Evolutionary conservation across 352 stramenopile genomes (phyloP).

Genomic region (Globisporangium megalacanthum): DNA sequence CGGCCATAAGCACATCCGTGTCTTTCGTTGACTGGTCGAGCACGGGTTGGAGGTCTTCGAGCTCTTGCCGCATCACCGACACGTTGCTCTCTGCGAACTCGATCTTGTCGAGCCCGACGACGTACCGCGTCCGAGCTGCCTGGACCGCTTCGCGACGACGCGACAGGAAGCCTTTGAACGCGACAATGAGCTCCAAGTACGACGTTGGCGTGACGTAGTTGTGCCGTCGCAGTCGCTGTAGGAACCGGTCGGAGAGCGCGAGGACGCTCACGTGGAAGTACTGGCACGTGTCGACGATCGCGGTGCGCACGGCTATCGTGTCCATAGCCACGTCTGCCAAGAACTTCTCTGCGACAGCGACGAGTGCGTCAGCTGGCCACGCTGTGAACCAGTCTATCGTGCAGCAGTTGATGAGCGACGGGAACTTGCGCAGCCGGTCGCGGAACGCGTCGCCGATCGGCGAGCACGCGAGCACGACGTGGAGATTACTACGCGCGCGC

Average conservation of each 20-base stretch:
- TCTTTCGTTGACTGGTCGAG: slow-evolving; percentile 89
- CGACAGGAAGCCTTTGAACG: slow-evolving; percentile 89
- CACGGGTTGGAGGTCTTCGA: slow-evolving; percentile 92
- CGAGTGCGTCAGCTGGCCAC: slow-evolving; percentile 90
- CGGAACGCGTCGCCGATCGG: slow-evolving; percentile 94
- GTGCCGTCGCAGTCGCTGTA: slow-evolving; percentile 75
- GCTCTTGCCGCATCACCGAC: slow-evolving; percentile 91
- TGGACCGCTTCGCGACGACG: slow-evolving; percentile 82
- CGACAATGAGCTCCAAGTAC: slow-evolving; percentile 93
- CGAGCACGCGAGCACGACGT: slow-evolving; percentile 93
- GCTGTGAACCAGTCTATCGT: slow-evolving; percentile 97
- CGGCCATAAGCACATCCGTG: slow-evolving; percentile 91
- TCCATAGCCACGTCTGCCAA: slow-evolving; percentile 89
- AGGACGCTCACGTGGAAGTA: slow-evolving; percentile 91
- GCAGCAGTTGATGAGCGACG: slow-evolving; percentile 95
- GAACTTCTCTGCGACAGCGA: slow-evolving; percentile 92
- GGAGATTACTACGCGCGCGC: slow-evolving; percentile 87
- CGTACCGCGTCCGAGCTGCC: slow-evolving; percentile 80
- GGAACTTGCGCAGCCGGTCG: slow-evolving; percentile 92
- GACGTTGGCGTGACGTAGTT: slow-evolving; percentile 96
- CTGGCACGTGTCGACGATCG: slow-evolving; percentile 90
- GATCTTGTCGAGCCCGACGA: slow-evolving; percentile 92
- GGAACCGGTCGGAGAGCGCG: slow-evolving; percentile 80
- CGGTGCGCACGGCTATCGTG: slow-evolving; percentile 50
- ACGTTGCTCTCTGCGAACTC: slow-evolving; percentile 92